A percentile compares a stretch with the other conserved stretches of the same genome.
phyloP scores from a whole-genome alignment of 2,329 filamentous ascomycete species.

The Chaetomium sp. region DNA sequence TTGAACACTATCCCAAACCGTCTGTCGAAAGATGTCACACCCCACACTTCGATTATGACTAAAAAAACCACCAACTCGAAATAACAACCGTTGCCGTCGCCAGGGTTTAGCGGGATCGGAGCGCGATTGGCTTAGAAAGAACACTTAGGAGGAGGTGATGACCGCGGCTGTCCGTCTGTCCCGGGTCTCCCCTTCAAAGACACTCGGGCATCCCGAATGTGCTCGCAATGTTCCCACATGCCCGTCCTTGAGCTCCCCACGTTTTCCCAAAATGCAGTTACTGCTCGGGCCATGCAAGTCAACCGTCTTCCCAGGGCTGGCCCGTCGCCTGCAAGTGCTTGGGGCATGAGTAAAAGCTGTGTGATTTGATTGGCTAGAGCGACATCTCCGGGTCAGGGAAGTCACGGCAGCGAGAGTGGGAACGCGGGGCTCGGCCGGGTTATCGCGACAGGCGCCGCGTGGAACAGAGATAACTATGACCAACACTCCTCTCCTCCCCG shows the following conservation, averaged over 20 bases:
- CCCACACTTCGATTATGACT: too few relatives aligned
- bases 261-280: background rate
- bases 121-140: too few relatives aligned
- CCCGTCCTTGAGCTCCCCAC: background rate
- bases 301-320: background rate
- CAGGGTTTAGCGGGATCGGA: too few relatives aligned
- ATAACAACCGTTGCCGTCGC: too few relatives aligned
- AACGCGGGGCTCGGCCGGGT: conserved; percentile 11
- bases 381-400: background rate
- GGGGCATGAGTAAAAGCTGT: conserved; percentile 13
- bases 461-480: background rate
- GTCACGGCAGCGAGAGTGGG: background rate
- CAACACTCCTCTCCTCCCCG: background rate
- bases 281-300: background rate
- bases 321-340: conserved; percentile 12
- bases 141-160: too few relatives aligned
- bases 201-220: too few relatives aligned
- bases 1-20: background rate
- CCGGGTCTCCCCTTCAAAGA: too few relatives aligned
- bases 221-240: background rate
- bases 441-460: conserved; percentile 7
- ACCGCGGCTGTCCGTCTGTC: too few relatives aligned
- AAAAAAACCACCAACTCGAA: too few relatives aligned
- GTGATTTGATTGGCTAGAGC: conserved; percentile 14
- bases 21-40: background rate